These are phyloP conservation scores for Diaporthe citri DNA, from an alignment of 2,329 filamentous ascomycete species.

Conservation along the genomic window DNA sequence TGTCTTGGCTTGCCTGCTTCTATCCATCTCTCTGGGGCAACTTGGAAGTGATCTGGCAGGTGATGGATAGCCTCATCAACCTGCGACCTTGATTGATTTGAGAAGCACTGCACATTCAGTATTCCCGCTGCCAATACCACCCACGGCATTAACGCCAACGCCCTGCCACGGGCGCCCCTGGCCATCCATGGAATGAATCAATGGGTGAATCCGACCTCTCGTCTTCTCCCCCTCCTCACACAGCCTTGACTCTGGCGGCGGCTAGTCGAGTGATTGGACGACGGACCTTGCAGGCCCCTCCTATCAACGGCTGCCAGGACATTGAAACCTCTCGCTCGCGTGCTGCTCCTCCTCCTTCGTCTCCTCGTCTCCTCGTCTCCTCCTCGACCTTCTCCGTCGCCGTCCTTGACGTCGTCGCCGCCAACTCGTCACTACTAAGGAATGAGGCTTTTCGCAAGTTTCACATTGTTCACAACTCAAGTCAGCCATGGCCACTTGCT, in stretches of 20 bases:
- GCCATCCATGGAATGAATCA: conserved; percentile 17
- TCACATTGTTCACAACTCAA: background rate
- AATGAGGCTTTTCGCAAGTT: background rate
- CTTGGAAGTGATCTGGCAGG: background rate
- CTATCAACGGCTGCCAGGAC: conserved; percentile 30
- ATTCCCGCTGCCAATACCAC: conserved; percentile 21
- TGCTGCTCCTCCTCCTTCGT: background rate
- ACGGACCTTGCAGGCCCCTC: background rate
- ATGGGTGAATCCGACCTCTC: conserved; percentile 4
- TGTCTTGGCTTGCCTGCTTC: background rate
- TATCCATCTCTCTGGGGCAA: background rate
- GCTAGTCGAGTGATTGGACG: conserved; percentile 24
- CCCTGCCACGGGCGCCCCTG: conserved; percentile 26
- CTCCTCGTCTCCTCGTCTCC: background rate
- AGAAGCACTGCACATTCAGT: background rate
- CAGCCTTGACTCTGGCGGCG: conserved; percentile 25
- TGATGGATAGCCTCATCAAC: conserved; percentile 7
- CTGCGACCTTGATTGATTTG: conserved; percentile 7
- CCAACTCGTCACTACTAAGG: background rate
- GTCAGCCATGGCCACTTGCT: conserved; percentile 15
- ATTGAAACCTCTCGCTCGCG: background rate
- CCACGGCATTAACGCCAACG: conserved; percentile 22
- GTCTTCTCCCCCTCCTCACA: background rate
- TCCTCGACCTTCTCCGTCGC: background rate
- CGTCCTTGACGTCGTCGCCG: background rate